phyloP scores from a whole-genome alignment of 257 asterid species.

The Fraxinus americana region DNA sequence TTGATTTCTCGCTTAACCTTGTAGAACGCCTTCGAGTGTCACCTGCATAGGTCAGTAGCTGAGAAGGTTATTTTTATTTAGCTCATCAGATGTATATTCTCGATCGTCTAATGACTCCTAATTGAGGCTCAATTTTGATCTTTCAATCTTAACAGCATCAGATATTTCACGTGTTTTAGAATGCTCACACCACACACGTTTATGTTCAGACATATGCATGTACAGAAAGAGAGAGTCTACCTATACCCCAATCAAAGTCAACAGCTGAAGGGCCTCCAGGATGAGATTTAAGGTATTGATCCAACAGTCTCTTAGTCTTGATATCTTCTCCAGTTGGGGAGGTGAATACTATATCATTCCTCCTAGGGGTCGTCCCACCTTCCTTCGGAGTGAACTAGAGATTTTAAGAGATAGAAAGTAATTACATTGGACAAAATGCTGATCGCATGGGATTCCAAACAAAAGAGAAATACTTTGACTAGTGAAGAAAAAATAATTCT shows the following conservation, averaged over 20 bases:
- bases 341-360: conserved; percentile 42
- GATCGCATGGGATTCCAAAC: background rate
- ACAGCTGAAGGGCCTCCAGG: conserved; percentile 54
- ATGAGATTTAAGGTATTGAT: conserved; percentile 65
- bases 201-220: background rate
- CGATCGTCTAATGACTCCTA: background rate
- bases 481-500: background rate
- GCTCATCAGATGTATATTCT: background rate
- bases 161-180: conserved; percentile 9
- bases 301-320: conserved; percentile 58
- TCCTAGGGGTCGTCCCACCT: conserved; percentile 36
- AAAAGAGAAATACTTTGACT: background rate
- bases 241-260: conserved; percentile 62
- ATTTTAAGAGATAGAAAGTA: background rate
- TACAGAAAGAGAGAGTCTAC: conserved; percentile 25
- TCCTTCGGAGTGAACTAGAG: conserved; percentile 47
- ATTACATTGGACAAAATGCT: background rate
- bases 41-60: conserved; percentile 35
- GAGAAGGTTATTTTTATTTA: conserved; percentile 2
- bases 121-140: background rate
- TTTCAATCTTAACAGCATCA: conserved; percentile 2
- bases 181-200: background rate
- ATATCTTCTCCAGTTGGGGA: conserved; percentile 72
- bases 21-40: conserved; percentile 71
- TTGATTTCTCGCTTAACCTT: conserved; percentile 52